Conservation (phyloP, 345 rosid species). For the Gossypium rotundifolium region DNA sequence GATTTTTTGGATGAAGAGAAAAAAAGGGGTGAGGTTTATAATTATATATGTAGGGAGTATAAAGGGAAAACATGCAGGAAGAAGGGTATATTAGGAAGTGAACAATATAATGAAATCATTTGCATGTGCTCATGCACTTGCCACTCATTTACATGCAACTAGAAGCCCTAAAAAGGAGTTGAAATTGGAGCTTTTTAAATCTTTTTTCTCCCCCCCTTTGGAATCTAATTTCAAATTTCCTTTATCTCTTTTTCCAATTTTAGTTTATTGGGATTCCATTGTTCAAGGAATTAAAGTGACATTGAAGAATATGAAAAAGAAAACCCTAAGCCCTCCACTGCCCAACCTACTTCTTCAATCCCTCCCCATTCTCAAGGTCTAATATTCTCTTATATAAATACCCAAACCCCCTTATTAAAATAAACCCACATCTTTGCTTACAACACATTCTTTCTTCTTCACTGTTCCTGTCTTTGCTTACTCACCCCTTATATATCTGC, state of each 20-base stretch:
- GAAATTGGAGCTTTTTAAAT: slow-evolving; percentile 17
- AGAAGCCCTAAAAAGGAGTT: slow-evolving; percentile 19
- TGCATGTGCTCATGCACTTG: slow-evolving; percentile 15
- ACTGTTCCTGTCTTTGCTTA: not conserved
- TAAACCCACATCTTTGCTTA: slow-evolving; percentile 19
- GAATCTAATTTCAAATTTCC: slow-evolving; percentile 27
- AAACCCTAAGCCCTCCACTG: slow-evolving; percentile 18
- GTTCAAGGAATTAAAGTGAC: slow-evolving; percentile 30
- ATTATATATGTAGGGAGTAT: not conserved
- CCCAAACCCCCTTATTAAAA: slow-evolving; percentile 14
- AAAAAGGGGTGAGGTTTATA: no score
- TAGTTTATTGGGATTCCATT: slow-evolving; percentile 27
- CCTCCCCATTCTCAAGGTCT: slow-evolving; percentile 26
- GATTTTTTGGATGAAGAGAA: not conserved
- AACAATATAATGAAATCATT: not conserved
- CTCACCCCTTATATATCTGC: not conserved
- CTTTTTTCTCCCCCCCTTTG: slow-evolving; percentile 6
- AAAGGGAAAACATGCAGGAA: not conserved
- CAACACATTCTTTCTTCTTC: not conserved
- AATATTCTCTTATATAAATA: slow-evolving; percentile 27
- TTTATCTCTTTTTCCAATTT: slow-evolving; percentile 21
- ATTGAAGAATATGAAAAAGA: slow-evolving; percentile 29
- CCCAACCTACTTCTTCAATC: slow-evolving; percentile 20
- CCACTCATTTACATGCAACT: slow-evolving; percentile 15
- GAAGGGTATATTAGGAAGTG: slow-evolving; percentile 7